Percentiles rank a stretch among this genome's conserved stretches.
phyloP scores from a whole-genome alignment of 352 stramenopile species.

The Globisporangium echinulatum region DNA sequence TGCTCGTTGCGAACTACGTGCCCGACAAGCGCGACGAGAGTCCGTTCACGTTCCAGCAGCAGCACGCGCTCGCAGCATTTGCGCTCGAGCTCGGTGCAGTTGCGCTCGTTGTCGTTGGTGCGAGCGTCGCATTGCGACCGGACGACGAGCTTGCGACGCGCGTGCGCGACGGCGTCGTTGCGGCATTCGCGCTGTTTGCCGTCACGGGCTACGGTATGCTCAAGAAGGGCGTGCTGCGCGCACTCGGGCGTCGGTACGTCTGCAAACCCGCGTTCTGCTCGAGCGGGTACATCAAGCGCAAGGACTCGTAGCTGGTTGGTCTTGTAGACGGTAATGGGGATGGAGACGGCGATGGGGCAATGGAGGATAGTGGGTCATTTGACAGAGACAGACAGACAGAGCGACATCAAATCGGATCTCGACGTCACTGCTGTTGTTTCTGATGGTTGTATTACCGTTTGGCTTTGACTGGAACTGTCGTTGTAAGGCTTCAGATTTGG shows the following conservation, averaged over 20 bases:
- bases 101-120: constrained; percentile 44
- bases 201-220: constrained; percentile 62
- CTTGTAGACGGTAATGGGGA: no score
- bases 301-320: constrained; percentile 21
- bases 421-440: no score
- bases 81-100: constrained; percentile 46
- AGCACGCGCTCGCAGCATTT: constrained; percentile 65
- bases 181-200: constrained; percentile 38
- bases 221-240: constrained; percentile 79
- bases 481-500: no score
- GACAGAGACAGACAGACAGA: no score
- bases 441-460: no score
- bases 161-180: constrained; percentile 55
- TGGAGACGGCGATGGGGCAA: no score
- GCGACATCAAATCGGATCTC: no score
- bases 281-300: constrained; percentile 80
- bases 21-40: constrained; percentile 76
- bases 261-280: constrained; percentile 84
- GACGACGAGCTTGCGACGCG: constrained; percentile 49
- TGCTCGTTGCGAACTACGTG: constrained; percentile 79
- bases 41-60: constrained; percentile 79
- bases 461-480: no score
- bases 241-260: constrained; percentile 72
- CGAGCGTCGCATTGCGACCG: constrained; percentile 55
- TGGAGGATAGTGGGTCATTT: no score